Percentiles rank a stretch among this genome's conserved stretches.
These are phyloP conservation scores for Cryoendolithus antarcticus DNA, from an alignment of 2,329 filamentous ascomycete genomes.

Conservation along the genomic window DNA sequence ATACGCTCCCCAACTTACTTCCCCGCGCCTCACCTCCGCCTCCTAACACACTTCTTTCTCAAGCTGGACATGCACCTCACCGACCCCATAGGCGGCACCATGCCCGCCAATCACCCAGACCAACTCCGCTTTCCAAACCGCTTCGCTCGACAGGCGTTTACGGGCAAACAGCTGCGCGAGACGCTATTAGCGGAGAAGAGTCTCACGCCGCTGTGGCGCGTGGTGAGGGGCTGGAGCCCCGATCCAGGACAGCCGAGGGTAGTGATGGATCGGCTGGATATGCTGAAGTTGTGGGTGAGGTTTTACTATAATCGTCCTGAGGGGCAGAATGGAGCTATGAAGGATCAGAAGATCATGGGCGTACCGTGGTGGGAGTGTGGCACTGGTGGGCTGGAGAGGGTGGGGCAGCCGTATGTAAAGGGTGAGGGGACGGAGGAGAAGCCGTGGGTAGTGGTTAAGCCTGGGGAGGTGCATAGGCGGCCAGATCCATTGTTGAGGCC, in stretches of 20 bases:
- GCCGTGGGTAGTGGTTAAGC: slow-evolving; percentile 25
- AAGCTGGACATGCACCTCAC: slow-evolving; percentile 62
- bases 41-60: slow-evolving; percentile 52
- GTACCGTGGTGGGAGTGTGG: slow-evolving; percentile 44
- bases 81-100: slow-evolving; percentile 39
- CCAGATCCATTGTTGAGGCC: slow-evolving; percentile 34
- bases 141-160: slow-evolving; percentile 32
- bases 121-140: slow-evolving; percentile 5
- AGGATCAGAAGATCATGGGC: slow-evolving; percentile 32
- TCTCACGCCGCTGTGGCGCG: slow-evolving; percentile 37
- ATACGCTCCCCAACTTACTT: slow-evolving; percentile 44
- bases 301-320: slow-evolving; percentile 38
- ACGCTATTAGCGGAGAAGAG: slow-evolving; percentile 32
- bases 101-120: slow-evolving; percentile 6
- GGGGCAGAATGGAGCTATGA: slow-evolving; percentile 1
- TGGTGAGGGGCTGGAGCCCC: slow-evolving; percentile 44
- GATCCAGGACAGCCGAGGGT: slow-evolving; percentile 7
- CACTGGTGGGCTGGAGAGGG: slow-evolving; percentile 39
- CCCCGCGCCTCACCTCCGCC: slow-evolving; percentile 47
- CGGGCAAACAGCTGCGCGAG: slow-evolving; percentile 36
- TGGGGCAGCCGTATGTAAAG: slow-evolving; percentile 3
- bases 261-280: slow-evolving; percentile 31
- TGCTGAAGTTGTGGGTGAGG: slow-evolving; percentile 44
- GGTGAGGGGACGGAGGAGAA: slow-evolving; percentile 15
- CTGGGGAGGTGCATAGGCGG: background rate